These are phyloP conservation scores for Microascus cirrosus DNA, from an alignment of 2,329 filamentous ascomycete species.

Conservation along the genomic window DNA sequence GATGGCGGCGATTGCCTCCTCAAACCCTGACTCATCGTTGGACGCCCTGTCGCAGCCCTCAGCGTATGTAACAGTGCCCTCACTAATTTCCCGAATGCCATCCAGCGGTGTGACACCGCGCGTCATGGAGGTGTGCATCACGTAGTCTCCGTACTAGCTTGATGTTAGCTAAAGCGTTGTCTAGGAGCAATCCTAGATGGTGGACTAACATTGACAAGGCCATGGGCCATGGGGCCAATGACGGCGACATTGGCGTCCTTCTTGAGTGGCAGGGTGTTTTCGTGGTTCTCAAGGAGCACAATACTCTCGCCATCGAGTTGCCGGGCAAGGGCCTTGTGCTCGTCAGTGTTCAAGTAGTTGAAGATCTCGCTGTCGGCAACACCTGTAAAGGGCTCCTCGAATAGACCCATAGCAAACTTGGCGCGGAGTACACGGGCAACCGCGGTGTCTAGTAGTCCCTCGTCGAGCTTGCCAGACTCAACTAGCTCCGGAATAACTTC, in stretches of 20 bases:
- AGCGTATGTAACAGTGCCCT: constrained; percentile 52
- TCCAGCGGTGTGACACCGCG: constrained; percentile 59
- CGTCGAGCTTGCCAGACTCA: constrained; percentile 45
- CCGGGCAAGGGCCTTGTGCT: constrained; percentile 45
- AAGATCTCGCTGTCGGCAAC: constrained; percentile 42
- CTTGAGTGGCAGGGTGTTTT: constrained; percentile 38
- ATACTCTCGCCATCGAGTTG: constrained; percentile 55
- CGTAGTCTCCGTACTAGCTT: constrained; percentile 57
- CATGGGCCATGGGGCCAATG: constrained; percentile 65
- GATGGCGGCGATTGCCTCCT: constrained; percentile 54
- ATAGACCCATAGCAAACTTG: constrained; percentile 61
- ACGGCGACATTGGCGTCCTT: constrained; percentile 60
- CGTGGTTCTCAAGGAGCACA: constrained; percentile 47
- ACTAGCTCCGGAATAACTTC: constrained; percentile 55
- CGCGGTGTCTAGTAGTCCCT: constrained; percentile 50
- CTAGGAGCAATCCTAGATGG: background rate
- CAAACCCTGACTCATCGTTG: constrained; percentile 54
- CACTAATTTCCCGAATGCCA: constrained; percentile 51
- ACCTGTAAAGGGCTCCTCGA: constrained; percentile 56
- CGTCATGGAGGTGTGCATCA: constrained; percentile 52
- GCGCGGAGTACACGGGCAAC: constrained; percentile 53
- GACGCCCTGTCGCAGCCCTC: constrained; percentile 66
- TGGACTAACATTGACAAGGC: constrained; percentile 52
- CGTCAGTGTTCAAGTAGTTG: constrained; percentile 49
- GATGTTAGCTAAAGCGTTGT: constrained; percentile 7